Conservation (phyloP, 345 rosid genomes). For the Chamaenerion angustifolium region DNA sequence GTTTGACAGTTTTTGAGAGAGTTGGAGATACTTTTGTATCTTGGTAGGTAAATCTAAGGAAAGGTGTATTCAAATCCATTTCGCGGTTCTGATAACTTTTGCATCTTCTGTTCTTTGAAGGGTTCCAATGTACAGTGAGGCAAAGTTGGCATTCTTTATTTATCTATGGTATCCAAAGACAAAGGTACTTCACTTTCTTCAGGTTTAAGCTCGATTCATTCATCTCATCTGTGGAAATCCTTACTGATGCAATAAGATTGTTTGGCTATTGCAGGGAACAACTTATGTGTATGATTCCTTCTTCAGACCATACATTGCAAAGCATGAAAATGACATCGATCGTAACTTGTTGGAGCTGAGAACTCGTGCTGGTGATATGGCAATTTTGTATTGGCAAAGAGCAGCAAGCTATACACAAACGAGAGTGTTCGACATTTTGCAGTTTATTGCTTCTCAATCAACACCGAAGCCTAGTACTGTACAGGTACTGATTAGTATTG, state of each 20-base stretch:
- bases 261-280: slow-evolving; percentile 35
- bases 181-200: slow-evolving; percentile 16
- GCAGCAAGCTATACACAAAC: slow-evolving; percentile 41
- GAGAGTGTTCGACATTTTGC: slow-evolving; percentile 38
- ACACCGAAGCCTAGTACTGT: slow-evolving; percentile 32
- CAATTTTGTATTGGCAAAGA: slow-evolving; percentile 37
- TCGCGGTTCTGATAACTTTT: slow-evolving; percentile 4
- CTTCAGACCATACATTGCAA: slow-evolving; percentile 41
- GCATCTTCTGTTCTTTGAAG: slow-evolving; percentile 19
- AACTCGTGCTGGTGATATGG: slow-evolving; percentile 41
- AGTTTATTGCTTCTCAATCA: slow-evolving; percentile 36
- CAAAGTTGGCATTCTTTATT: slow-evolving; percentile 46
- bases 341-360: slow-evolving; percentile 40
- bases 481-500: slow-evolving; percentile 18
- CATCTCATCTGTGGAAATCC: too few relatives aligned
- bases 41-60: slow-evolving; percentile 23
- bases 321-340: slow-evolving; percentile 59
- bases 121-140: slow-evolving; percentile 67
- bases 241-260: too few relatives aligned
- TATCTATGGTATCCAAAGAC: slow-evolving; percentile 67
- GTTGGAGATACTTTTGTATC: slow-evolving; percentile 49
- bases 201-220: background rate
- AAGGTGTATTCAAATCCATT: background rate
- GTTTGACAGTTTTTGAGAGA: slow-evolving; percentile 48
- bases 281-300: slow-evolving; percentile 52